These are phyloP conservation scores for Fusarium algeriense DNA, from an alignment of 2,329 filamentous ascomycete species.

Conservation along the genomic window DNA sequence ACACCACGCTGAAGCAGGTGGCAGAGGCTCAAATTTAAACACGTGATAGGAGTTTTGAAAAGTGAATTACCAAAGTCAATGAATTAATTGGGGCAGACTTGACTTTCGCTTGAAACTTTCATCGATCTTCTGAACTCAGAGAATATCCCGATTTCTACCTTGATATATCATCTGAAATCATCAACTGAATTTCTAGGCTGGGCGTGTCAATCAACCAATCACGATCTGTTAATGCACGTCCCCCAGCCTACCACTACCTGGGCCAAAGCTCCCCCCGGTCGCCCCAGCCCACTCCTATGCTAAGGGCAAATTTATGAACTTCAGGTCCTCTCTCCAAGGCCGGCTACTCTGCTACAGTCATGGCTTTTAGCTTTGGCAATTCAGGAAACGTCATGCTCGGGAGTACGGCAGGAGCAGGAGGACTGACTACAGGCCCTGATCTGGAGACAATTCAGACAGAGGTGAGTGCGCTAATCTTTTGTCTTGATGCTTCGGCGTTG, in stretches of 20 bases:
- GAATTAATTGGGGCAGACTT: constrained; percentile 10
- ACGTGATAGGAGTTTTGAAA: constrained; percentile 47
- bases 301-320: constrained; percentile 48
- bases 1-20: not conserved
- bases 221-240: constrained; percentile 38
- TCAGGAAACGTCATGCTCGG: constrained; percentile 59
- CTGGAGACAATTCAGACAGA: constrained; percentile 86
- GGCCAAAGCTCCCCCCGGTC: constrained; percentile 41
- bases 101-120: not conserved
- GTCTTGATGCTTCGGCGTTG: not conserved
- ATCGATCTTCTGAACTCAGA: not conserved
- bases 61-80: constrained; percentile 20
- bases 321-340: constrained; percentile 44
- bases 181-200: constrained; percentile 11
- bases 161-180: not conserved
- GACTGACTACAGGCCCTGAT: constrained; percentile 67
- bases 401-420: constrained; percentile 54
- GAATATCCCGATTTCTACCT: not conserved
- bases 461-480: constrained; percentile 60
- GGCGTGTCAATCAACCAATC: constrained; percentile 40
- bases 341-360: constrained; percentile 58
- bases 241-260: constrained; percentile 39
- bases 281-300: constrained; percentile 41
- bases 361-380: constrained; percentile 75
- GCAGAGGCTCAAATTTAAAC: constrained; percentile 36